These are phyloP conservation scores for Exophiala alcalophila DNA, from an alignment of 2,329 filamentous ascomycete genomes.

Conservation along the genomic window DNA sequence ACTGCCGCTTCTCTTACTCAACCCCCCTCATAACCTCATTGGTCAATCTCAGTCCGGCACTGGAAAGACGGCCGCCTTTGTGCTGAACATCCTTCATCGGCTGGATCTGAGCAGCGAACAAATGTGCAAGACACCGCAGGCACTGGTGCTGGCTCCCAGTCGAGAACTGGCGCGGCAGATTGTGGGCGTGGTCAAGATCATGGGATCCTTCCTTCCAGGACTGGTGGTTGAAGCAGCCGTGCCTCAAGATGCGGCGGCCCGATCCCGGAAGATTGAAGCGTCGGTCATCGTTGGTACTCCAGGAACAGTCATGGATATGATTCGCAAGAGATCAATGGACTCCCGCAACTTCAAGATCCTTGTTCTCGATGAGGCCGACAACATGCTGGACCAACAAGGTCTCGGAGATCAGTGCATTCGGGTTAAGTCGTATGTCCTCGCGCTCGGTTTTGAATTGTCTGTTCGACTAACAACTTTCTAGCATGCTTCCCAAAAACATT, in stretches of 20 bases:
- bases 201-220: constrained; percentile 78
- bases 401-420: constrained; percentile 92
- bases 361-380: constrained; percentile 95
- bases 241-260: constrained; percentile 67
- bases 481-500: constrained; percentile 68
- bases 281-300: constrained; percentile 90
- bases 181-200: constrained; percentile 73
- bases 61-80: constrained; percentile 95
- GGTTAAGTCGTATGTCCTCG: constrained; percentile 69
- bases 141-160: constrained; percentile 83
- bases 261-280: constrained; percentile 66
- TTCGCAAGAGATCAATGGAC: constrained; percentile 73
- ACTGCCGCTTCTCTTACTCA: constrained; percentile 77
- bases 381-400: constrained; percentile 96
- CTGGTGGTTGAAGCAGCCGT: constrained; percentile 78
- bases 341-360: constrained; percentile 70
- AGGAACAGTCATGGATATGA: constrained; percentile 84
- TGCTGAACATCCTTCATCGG: constrained; percentile 84
- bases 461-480: constrained; percentile 42
- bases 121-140: constrained; percentile 64
- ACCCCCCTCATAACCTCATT: constrained; percentile 92
- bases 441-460: background rate
- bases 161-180: constrained; percentile 95
- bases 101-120: constrained; percentile 68
- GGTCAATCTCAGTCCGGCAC: constrained; percentile 99